phyloP scores from a whole-genome alignment of 306 rosid species.

The Cicer chorassanicum region DNA sequence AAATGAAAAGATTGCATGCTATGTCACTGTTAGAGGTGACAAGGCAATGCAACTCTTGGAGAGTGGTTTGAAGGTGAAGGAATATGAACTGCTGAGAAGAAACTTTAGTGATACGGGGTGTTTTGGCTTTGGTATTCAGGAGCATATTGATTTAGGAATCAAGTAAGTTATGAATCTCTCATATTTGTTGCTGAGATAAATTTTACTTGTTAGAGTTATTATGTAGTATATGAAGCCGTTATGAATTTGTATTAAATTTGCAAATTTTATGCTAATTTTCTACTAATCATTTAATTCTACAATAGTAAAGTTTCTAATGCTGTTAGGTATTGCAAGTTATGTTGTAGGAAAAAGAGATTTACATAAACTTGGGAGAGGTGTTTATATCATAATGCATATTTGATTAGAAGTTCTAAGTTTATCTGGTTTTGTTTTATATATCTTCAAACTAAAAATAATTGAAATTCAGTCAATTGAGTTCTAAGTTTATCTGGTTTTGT shows the following conservation, averaged over 20 bases:
- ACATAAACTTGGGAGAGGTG: too few relatives aligned
- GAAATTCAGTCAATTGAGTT: too few relatives aligned
- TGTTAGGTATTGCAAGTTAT: too few relatives aligned
- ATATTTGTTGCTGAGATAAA: background rate
- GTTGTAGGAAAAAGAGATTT: too few relatives aligned
- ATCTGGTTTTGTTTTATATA: background rate
- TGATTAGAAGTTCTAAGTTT: too few relatives aligned
- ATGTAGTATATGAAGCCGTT: background rate
- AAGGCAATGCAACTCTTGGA: conserved; percentile 87
- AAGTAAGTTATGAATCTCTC: conserved; percentile 54
- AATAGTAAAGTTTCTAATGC: background rate
- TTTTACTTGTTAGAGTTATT: background rate
- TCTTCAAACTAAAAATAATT: too few relatives aligned
- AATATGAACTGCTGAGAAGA: conserved; percentile 73
- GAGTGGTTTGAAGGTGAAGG: conserved; percentile 86
- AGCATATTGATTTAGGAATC: conserved; percentile 82
- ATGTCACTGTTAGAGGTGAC: too few relatives aligned
- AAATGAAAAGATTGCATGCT: conserved; percentile 67
- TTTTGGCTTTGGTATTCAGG: conserved; percentile 52
- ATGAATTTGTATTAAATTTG: background rate
- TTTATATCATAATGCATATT: too few relatives aligned
- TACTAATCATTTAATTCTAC: background rate
- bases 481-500: background rate
- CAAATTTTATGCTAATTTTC: background rate
- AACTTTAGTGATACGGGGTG: conserved; percentile 87